Percentiles rank a stretch among this genome's conserved stretches.
Conservation (phyloP, 352 stramenopile species). For the Pythium volutum region DNA sequence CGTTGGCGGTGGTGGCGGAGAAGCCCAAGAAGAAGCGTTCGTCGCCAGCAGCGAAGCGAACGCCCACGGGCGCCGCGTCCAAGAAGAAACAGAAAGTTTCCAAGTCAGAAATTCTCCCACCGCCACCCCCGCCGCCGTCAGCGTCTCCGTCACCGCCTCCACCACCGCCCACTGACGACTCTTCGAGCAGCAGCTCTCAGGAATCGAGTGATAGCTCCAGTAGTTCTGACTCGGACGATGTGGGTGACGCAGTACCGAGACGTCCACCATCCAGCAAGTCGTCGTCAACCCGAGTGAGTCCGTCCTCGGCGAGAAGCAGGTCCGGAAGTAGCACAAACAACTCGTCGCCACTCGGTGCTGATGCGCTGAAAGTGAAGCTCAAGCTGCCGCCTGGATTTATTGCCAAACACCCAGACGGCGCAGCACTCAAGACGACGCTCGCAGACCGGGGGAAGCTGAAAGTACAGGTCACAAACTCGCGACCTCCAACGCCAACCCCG, state of each 20-base stretch:
- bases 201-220: slow-evolving; percentile 28
- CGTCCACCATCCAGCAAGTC: slow-evolving; percentile 19
- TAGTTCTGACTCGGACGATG: slow-evolving; percentile 28
- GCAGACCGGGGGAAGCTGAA: slow-evolving; percentile 34
- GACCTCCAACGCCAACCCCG: slow-evolving; percentile 30
- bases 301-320: slow-evolving; percentile 22
- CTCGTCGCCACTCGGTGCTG: slow-evolving; percentile 8
- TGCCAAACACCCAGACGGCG: slow-evolving; percentile 25
- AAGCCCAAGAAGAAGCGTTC: slow-evolving; percentile 30
- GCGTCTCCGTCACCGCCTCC: slow-evolving; percentile 13
- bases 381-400: slow-evolving; percentile 29
- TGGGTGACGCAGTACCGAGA: slow-evolving; percentile 10
- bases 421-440: slow-evolving; percentile 12
- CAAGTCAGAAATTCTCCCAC: neutral
- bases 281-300: slow-evolving; percentile 9
- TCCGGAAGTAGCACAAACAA: neutral
- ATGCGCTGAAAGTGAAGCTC: slow-evolving; percentile 28
- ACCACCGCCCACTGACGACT: slow-evolving; percentile 21
- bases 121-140: slow-evolving; percentile 18
- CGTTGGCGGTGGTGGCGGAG: neutral
- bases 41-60: slow-evolving; percentile 20
- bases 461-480: slow-evolving; percentile 42
- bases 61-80: neutral
- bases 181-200: slow-evolving; percentile 24
- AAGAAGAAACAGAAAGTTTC: slow-evolving; percentile 22